Conservation (phyloP, 2,329 filamentous ascomycete genomes). For the Aspergillus brunneoviolaceus region DNA sequence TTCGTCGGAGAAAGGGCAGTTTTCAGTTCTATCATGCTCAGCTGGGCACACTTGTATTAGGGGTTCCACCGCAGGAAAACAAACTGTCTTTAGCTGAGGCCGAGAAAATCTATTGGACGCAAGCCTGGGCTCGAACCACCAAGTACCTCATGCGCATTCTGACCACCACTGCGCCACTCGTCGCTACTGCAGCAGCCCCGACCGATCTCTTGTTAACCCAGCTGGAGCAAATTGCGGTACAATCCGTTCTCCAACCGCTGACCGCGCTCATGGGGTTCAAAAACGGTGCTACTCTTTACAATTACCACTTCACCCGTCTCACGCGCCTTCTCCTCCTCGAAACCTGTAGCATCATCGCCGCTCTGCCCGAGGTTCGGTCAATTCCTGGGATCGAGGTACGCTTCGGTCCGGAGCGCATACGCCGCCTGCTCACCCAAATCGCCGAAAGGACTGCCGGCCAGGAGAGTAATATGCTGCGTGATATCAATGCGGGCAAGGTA, state of each 20-base stretch:
- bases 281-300: slow-evolving; percentile 70
- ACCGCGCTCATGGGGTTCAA: slow-evolving; percentile 74
- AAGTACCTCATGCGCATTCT: slow-evolving; percentile 66
- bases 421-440: slow-evolving; percentile 58
- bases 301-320: slow-evolving; percentile 62
- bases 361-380: slow-evolving; percentile 70
- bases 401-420: slow-evolving; percentile 61
- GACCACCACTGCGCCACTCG: slow-evolving; percentile 61
- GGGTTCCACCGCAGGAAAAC: slow-evolving; percentile 44
- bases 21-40: slow-evolving; percentile 60
- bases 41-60: slow-evolving; percentile 58
- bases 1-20: slow-evolving; percentile 45
- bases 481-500: slow-evolving; percentile 59
- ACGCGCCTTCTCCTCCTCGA: slow-evolving; percentile 74
- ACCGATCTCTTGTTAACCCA: slow-evolving; percentile 69
- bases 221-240: slow-evolving; percentile 74
- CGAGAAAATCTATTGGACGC: background rate
- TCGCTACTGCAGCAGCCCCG: slow-evolving; percentile 58
- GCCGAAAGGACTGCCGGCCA: slow-evolving; percentile 56
- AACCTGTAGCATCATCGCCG: slow-evolving; percentile 67
- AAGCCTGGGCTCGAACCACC: slow-evolving; percentile 38
- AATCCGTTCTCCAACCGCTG: slow-evolving; percentile 75
- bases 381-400: slow-evolving; percentile 61
- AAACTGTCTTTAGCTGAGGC: background rate
- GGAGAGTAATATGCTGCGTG: slow-evolving; percentile 66